Evolutionary conservation across 2,329 filamentous ascomycete genomes (phyloP).

Genomic region (Diaporthe vexans): DNA sequence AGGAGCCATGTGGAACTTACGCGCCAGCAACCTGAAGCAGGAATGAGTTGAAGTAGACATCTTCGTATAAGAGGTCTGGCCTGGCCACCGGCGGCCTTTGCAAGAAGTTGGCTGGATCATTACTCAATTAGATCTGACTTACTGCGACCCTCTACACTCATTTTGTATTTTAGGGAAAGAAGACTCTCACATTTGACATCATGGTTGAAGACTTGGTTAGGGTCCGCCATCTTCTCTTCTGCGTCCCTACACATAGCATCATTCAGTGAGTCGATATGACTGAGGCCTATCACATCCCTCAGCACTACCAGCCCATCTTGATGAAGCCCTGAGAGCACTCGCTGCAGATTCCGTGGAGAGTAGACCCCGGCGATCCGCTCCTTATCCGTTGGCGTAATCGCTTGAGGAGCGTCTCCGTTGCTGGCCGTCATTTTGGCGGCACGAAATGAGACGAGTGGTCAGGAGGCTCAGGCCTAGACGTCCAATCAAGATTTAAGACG

Average conservation of each 20-base stretch:
- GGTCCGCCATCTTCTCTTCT: slow-evolving; percentile 41
- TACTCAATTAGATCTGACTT: neutral
- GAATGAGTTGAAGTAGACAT: slow-evolving; percentile 58
- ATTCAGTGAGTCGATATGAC: slow-evolving; percentile 44
- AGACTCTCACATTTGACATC: slow-evolving; percentile 43
- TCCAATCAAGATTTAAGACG: neutral
- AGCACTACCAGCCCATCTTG: slow-evolving; percentile 47
- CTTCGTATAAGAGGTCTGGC: slow-evolving; percentile 50
- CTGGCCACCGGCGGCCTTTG: slow-evolving; percentile 54
- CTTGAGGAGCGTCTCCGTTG: slow-evolving; percentile 31
- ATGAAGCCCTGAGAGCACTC: slow-evolving; percentile 44
- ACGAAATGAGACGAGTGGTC: neutral
- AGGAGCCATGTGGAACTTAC: slow-evolving; percentile 44
- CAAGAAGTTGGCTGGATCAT: slow-evolving; percentile 53
- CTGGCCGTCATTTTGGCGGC: neutral
- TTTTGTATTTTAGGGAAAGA: fast-evolving
- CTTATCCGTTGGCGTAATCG: slow-evolving; percentile 32
- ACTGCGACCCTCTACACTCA: no score
- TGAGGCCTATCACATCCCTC: slow-evolving; percentile 43
- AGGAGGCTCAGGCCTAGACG: no score
- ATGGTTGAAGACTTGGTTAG: slow-evolving; percentile 44
- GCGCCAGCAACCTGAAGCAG: slow-evolving; percentile 56
- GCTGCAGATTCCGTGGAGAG: slow-evolving; percentile 38
- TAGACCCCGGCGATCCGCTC: slow-evolving; percentile 37
- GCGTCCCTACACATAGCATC: slow-evolving; percentile 44